Percentiles rank a stretch among this genome's conserved stretches.
phyloP scores from a whole-genome alignment of 140 eudicot species.

The Senecio squalidus region DNA sequence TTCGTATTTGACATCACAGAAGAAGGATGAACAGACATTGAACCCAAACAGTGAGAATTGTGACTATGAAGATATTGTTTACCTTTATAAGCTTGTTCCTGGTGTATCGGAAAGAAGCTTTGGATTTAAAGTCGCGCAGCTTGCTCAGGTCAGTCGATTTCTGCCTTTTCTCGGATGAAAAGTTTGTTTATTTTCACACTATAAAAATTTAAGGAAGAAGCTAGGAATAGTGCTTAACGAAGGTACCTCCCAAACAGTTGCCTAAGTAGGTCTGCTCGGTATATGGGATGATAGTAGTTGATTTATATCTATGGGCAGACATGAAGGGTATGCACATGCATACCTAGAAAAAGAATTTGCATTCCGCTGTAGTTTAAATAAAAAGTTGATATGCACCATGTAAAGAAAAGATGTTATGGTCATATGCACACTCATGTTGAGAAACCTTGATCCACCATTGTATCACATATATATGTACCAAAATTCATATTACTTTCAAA shows the following conservation, averaged over 20 bases:
- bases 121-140: conserved; percentile 94
- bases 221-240: neutral
- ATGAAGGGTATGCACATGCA: neutral
- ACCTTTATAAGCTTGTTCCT: conserved; percentile 85
- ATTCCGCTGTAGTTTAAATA: neutral
- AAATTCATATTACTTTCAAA: neutral
- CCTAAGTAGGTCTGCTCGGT: neutral
- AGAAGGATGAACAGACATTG: conserved; percentile 6
- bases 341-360: neutral
- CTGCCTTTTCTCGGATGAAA: neutral
- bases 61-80: conserved; percentile 54
- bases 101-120: conserved; percentile 91
- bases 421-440: neutral
- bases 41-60: conserved; percentile 14
- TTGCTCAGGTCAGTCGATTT: conserved; percentile 70
- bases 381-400: neutral
- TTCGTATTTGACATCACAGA: conserved; percentile 60
- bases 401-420: neutral
- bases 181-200: neutral
- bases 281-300: neutral
- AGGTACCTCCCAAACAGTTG: no score
- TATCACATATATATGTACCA: neutral
- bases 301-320: neutral
- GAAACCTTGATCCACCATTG: neutral
- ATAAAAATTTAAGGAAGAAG: neutral